Evolutionary conservation across 1,284 basidiomycete genomes (phyloP).

Genomic region (Ustilago nuda): DNA sequence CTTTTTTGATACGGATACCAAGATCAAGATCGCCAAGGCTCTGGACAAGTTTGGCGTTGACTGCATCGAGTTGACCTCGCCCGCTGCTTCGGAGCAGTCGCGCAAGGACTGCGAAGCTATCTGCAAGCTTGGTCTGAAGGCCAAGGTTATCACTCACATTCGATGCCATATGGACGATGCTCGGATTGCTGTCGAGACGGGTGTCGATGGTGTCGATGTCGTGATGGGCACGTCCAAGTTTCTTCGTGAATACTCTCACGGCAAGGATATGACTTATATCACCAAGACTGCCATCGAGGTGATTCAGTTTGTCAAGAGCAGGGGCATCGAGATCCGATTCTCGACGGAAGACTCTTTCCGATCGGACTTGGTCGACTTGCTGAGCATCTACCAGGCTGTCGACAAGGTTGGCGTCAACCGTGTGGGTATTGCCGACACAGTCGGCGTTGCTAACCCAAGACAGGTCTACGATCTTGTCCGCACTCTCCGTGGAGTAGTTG

Average conservation of each 20-base stretch:
- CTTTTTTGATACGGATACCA: slow-evolving; percentile 99
- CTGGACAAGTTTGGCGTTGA: slow-evolving; percentile 80
- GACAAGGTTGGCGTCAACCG: slow-evolving; percentile 99
- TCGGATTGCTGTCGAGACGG: slow-evolving; percentile 96
- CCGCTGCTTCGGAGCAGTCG: slow-evolving; percentile 96
- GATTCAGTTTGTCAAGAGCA: slow-evolving; percentile 99
- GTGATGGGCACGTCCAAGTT: slow-evolving; percentile 99
- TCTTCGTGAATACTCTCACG: slow-evolving; percentile 98
- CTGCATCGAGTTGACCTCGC: slow-evolving; percentile 99
- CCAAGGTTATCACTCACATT: slow-evolving; percentile 98
- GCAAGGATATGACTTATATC: slow-evolving; percentile 99
- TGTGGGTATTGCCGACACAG: slow-evolving; percentile 98
- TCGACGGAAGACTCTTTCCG: slow-evolving; percentile 99
- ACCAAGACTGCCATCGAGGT: slow-evolving; percentile 97
- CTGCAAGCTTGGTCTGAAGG: slow-evolving; percentile 97
- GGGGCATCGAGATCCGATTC: slow-evolving; percentile 99
- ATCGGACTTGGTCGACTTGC: slow-evolving; percentile 96
- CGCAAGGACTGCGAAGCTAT: slow-evolving; percentile 95
- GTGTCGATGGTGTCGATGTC: slow-evolving; percentile 97
- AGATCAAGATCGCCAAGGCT: slow-evolving; percentile 97
- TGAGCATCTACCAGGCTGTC: slow-evolving; percentile 99
- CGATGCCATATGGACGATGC: slow-evolving; percentile 99
- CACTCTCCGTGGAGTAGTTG: slow-evolving; percentile 86
- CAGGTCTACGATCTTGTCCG: slow-evolving; percentile 99
- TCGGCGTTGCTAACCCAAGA: slow-evolving; percentile 97